Percentiles rank a stretch among this genome's conserved stretches.
Conservation (phyloP, 2,329 filamentous ascomycete genomes). For the Diaporthe sp. region DNA sequence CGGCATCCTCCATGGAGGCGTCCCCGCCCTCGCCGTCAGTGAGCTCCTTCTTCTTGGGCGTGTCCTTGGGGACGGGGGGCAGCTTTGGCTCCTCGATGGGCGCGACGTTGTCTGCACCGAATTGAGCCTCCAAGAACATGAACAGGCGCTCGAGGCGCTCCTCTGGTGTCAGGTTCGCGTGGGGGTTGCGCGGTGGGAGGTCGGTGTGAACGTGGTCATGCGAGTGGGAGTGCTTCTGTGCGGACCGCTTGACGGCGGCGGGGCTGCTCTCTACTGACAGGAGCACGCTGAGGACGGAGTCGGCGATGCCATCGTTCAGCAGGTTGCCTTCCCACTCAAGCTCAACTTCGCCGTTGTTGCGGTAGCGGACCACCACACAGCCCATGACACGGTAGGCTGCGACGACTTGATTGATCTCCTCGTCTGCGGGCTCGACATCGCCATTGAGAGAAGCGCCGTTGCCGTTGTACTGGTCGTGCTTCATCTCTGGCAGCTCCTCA, state of each 20-base stretch:
- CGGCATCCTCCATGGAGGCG: constrained; percentile 55
- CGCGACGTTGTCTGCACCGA: constrained; percentile 84
- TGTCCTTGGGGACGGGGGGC: constrained; percentile 50
- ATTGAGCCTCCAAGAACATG: constrained; percentile 97
- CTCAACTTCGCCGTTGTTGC: constrained; percentile 83
- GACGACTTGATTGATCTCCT: constrained; percentile 70
- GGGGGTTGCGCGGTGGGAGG: constrained; percentile 74
- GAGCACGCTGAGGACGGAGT: constrained; percentile 93
- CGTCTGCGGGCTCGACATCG: constrained; percentile 64
- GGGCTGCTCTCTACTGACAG: constrained; percentile 94
- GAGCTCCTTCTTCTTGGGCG: constrained; percentile 40
- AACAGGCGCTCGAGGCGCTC: constrained; percentile 88
- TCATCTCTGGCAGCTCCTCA: constrained; percentile 74
- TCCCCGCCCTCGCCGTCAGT: constrained; percentile 51
- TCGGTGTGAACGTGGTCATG: constrained; percentile 61
- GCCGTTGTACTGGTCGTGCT: constrained; percentile 45
- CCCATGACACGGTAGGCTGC: constrained; percentile 86
- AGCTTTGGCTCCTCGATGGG: constrained; percentile 79
- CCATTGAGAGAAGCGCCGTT: constrained; percentile 51
- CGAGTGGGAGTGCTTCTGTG: constrained; percentile 50
- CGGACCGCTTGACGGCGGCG: constrained; percentile 90
- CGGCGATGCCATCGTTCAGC: constrained; percentile 97
- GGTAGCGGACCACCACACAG: constrained; percentile 86
- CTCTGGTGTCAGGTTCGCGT: constrained; percentile 78
- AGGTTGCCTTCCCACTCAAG: constrained; percentile 98